Evolutionary conservation across 169 alveolate species (phyloP).

Genomic region (Neospora caninum): DNA sequence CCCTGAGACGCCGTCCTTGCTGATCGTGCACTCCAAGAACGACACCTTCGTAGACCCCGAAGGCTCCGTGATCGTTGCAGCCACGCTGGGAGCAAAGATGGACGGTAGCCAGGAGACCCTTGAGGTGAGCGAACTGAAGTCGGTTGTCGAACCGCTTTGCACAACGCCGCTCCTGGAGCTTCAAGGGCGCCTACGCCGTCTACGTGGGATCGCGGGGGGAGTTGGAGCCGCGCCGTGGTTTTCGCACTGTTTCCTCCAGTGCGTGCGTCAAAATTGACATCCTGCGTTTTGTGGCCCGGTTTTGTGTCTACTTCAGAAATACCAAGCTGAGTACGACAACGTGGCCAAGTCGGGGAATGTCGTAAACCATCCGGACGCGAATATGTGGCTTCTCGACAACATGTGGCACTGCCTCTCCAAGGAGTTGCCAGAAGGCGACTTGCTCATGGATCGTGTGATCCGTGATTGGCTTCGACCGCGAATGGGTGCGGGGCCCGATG

Average conservation of each 20-base stretch:
- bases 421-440: not conserved
- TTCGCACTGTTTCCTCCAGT: too few species aligned
- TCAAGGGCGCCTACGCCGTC: too few species aligned
- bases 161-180: not conserved
- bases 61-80: constrained; percentile 7
- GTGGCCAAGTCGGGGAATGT: not conserved
- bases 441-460: constrained; percentile 16
- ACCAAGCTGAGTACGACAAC: not conserved
- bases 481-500: not conserved
- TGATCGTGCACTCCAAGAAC: constrained; percentile 27
- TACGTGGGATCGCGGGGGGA: too few species aligned
- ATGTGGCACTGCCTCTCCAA: constrained; percentile 43
- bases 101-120: not conserved
- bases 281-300: too few species aligned
- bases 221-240: too few species aligned
- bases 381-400: constrained; percentile 8
- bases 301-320: not conserved
- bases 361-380: constrained; percentile 25
- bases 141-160: too few species aligned
- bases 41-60: constrained; percentile 38
- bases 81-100: constrained; percentile 1
- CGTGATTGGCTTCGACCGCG: constrained; percentile 20
- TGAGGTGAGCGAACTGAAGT: not conserved
- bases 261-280: too few species aligned
- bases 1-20: constrained; percentile 4